These are phyloP conservation scores for Hansenula anomala DNA, from an alignment of 1,139 yeast genomes.

Conservation along the genomic window DNA sequence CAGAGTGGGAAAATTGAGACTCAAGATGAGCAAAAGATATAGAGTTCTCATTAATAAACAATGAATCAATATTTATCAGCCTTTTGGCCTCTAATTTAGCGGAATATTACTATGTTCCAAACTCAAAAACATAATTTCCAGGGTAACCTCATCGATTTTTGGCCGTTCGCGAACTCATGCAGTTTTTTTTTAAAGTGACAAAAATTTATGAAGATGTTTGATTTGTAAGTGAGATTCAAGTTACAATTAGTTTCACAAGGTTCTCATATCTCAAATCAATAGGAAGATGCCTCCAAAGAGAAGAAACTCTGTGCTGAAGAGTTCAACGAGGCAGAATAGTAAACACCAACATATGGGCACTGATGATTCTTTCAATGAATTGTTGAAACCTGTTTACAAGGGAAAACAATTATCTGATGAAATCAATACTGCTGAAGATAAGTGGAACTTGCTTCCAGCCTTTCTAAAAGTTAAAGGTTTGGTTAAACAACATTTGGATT, in stretches of 20 bases:
- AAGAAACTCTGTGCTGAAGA: conserved; percentile 13
- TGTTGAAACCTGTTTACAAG: conserved; percentile 73
- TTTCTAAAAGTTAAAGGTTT: conserved; percentile 92
- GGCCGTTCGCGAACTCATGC: background rate
- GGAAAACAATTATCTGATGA: conserved; percentile 87
- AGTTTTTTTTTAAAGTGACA: background rate
- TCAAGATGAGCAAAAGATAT: too few species aligned
- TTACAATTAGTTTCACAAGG: too few species aligned
- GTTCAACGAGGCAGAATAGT: conserved; percentile 5
- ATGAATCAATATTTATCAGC: too few species aligned
- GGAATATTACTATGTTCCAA: too few species aligned
- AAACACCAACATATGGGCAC: conserved; percentile 10
- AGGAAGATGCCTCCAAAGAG: conserved; percentile 19
- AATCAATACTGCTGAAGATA: conserved; percentile 85
- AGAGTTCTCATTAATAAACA: too few species aligned
- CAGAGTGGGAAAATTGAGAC: too few species aligned
- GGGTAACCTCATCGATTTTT: conserved; percentile 14
- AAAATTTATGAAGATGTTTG: conserved; percentile 1
- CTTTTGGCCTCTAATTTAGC: too few species aligned
- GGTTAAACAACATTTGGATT: conserved; percentile 95
- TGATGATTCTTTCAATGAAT: conserved; percentile 63
- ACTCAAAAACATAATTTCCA: too few species aligned
- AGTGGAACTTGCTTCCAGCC: conserved; percentile 95
- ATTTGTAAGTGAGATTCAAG: background rate
- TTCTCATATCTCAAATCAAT: background rate